Evolutionary conservation across 768 basidiomycete species (phyloP).

Genomic region (Phanerochaete carnosa): DNA sequence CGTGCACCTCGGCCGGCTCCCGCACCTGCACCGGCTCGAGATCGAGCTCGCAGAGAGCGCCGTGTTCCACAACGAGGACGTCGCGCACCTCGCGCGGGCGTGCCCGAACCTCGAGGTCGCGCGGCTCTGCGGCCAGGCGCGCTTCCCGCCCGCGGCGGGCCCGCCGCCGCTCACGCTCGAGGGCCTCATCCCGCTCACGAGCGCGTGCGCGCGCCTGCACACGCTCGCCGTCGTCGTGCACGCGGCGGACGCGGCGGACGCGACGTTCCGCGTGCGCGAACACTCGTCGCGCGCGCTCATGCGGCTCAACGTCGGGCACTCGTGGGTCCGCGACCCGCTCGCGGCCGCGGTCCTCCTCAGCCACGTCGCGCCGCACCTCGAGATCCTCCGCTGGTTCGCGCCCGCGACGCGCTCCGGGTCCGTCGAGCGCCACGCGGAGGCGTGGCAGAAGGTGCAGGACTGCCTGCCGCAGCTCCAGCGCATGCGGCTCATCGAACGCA

Average conservation of each 20-base stretch:
- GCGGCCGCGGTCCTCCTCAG: slow-evolving; percentile 70
- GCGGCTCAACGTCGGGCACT: slow-evolving; percentile 75
- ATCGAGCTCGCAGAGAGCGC: slow-evolving; percentile 78
- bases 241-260: slow-evolving; percentile 44
- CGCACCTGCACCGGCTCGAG: slow-evolving; percentile 58
- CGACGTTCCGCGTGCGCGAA: slow-evolving; percentile 42
- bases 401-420: slow-evolving; percentile 73
- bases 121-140: slow-evolving; percentile 63
- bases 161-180: slow-evolving; percentile 61
- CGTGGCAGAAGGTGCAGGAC: slow-evolving; percentile 68
- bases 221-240: slow-evolving; percentile 66
- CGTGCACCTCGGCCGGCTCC: slow-evolving; percentile 51
- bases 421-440: slow-evolving; percentile 60
- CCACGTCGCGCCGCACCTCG: slow-evolving; percentile 70
- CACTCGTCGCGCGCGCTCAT: slow-evolving; percentile 63
- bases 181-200: slow-evolving; percentile 55
- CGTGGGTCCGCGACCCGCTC: slow-evolving; percentile 67
- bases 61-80: slow-evolving; percentile 58
- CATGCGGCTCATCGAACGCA: slow-evolving; percentile 60
- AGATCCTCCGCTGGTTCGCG: slow-evolving; percentile 72
- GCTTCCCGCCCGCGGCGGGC: slow-evolving; percentile 51
- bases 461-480: slow-evolving; percentile 71
- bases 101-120: slow-evolving; percentile 71
- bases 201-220: slow-evolving; percentile 57
- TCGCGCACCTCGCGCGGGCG: slow-evolving; percentile 53